phyloP scores from a whole-genome alignment of 176 grass and related monocot genomes.

The Pontederia crassipes region DNA sequence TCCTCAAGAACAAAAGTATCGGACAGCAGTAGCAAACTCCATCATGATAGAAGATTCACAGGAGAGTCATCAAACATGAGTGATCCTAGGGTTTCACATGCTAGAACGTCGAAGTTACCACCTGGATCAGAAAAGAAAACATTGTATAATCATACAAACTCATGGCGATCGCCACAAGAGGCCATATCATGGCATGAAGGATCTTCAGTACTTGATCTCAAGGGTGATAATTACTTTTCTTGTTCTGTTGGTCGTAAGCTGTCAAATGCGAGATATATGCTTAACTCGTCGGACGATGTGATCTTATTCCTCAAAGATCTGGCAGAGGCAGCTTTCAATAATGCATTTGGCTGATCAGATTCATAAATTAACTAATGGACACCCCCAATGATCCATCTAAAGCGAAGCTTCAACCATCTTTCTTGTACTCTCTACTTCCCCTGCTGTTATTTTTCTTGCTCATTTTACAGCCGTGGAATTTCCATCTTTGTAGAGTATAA shows the following conservation, averaged over 20 bases:
- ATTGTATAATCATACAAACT: slow-evolving; percentile 24
- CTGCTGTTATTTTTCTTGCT: too few species aligned
- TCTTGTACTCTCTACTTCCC: too few species aligned
- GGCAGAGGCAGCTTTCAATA: slow-evolving; percentile 23
- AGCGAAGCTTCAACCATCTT: too few species aligned
- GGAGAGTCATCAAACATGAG: slow-evolving; percentile 50
- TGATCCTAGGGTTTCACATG: slow-evolving; percentile 46
- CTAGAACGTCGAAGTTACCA: slow-evolving; percentile 38
- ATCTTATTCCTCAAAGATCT: slow-evolving; percentile 71
- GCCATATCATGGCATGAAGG: slow-evolving; percentile 70
- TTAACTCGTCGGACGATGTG: slow-evolving; percentile 79
- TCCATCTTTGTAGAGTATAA: too few species aligned
- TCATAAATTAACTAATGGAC: too few species aligned
- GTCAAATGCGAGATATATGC: slow-evolving; percentile 73
- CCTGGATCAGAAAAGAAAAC: slow-evolving; percentile 34
- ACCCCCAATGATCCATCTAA: too few species aligned
- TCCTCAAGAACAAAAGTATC: slow-evolving; percentile 53
- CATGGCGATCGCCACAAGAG: slow-evolving; percentile 42
- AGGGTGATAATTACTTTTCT: slow-evolving; percentile 96
- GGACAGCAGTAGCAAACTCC: slow-evolving; percentile 30
- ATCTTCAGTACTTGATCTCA: slow-evolving; percentile 89
- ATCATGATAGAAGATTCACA: slow-evolving; percentile 32
- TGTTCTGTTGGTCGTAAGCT: slow-evolving; percentile 83
- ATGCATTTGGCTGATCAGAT: too few species aligned
- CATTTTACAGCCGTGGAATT: too few species aligned